phyloP scores from a whole-genome alignment of 2,329 filamentous ascomycete genomes.

The Pseudopithomyces maydicus region DNA sequence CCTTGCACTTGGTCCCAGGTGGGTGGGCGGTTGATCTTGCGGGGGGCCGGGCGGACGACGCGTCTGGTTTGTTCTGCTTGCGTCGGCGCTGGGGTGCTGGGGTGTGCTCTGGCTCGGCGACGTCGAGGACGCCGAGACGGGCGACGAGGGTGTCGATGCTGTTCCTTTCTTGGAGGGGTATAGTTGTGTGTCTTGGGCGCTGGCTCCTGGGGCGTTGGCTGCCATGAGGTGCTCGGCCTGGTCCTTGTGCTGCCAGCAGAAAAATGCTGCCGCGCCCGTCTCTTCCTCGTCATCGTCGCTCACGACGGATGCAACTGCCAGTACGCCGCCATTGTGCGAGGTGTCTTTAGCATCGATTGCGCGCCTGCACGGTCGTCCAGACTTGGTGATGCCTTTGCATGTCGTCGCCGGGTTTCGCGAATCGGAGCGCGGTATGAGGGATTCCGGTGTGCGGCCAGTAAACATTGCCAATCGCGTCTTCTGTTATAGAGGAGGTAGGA shows the following conservation, averaged over 20 bases:
- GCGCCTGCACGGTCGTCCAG: constrained; percentile 82
- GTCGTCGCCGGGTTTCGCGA: constrained; percentile 83
- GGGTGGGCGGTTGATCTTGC: constrained; percentile 44
- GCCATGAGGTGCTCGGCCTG: constrained; percentile 64
- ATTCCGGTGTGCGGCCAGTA: constrained; percentile 71
- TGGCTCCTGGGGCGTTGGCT: constrained; percentile 19
- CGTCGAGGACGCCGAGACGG: constrained; percentile 73
- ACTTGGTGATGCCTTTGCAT: constrained; percentile 84
- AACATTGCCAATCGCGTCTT: constrained; percentile 17
- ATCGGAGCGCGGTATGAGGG: constrained; percentile 76
- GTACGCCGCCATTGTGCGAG: constrained; percentile 43
- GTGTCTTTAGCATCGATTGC: constrained; percentile 60
- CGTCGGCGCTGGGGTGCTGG: constrained; percentile 44
- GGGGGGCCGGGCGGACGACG: too few relatives aligned
- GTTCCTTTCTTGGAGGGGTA: constrained; percentile 66
- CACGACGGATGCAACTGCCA: constrained; percentile 47
- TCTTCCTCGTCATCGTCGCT: constrained; percentile 56
- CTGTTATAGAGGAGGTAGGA: too few relatives aligned
- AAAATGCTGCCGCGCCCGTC: constrained; percentile 65
- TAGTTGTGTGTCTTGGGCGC: constrained; percentile 46
- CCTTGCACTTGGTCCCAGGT: constrained; percentile 53
- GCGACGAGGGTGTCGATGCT: constrained; percentile 89
- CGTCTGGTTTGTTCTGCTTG: constrained; percentile 27
- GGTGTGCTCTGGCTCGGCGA: constrained; percentile 51
- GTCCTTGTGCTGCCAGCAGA: constrained; percentile 95